A percentile compares a stretch with the other conserved stretches of the same genome.
Conservation (phyloP, 768 basidiomycete genomes). For the Psilocybe subaeruginosa region DNA sequence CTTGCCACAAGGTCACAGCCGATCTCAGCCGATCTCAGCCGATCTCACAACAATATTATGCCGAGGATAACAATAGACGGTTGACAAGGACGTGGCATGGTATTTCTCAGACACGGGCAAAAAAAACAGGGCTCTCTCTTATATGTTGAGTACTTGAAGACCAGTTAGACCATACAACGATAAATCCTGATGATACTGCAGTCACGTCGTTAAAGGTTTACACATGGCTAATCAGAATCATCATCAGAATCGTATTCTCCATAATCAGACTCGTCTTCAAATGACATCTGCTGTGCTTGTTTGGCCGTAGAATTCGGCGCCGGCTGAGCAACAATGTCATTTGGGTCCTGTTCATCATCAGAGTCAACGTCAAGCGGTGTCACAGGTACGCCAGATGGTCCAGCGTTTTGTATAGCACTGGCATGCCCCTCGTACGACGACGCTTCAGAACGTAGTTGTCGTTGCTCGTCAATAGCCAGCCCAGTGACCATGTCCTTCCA, state of each 20-base stretch:
- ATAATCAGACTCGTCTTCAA: slow-evolving; percentile 24
- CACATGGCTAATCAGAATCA: neutral
- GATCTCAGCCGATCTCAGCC: neutral
- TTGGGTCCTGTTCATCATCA: slow-evolving; percentile 37
- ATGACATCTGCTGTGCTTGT: neutral
- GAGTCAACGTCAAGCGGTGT: slow-evolving; percentile 23
- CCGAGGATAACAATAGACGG: neutral
- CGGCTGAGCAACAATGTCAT: slow-evolving; percentile 23
- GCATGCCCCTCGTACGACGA: neutral
- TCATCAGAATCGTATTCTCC: slow-evolving; percentile 5
- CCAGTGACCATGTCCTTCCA: slow-evolving; percentile 52
- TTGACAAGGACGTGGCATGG: too few relatives aligned
- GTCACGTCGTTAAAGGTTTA: neutral
- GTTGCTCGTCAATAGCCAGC: slow-evolving; percentile 48
- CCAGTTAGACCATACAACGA: too few relatives aligned
- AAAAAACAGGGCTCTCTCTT: neutral
- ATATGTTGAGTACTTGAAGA: too few relatives aligned
- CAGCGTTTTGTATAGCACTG: neutral
- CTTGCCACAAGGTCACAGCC: neutral
- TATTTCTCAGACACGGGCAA: too few relatives aligned
- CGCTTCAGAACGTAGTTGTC: slow-evolving; percentile 6
- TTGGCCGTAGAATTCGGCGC: neutral
- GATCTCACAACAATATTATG: neutral
- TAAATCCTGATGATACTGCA: too few relatives aligned
- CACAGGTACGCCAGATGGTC: neutral